Percentiles rank a stretch among this genome's conserved stretches.
Conservation (phyloP, 1,284 basidiomycete genomes). For the Earliella scabrosa region DNA sequence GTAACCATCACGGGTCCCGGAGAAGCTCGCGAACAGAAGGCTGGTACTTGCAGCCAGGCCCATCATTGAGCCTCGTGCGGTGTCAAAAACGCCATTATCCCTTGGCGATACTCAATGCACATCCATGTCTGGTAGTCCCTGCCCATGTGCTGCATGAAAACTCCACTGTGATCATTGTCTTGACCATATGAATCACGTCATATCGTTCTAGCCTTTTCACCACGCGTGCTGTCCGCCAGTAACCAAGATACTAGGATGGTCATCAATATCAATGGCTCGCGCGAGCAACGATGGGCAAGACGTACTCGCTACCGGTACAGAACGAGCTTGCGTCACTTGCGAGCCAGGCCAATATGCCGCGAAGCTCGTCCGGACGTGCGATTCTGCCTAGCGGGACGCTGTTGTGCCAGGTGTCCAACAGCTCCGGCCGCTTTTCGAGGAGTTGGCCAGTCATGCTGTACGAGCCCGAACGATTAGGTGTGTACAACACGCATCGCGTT, state of each 20-base stretch:
- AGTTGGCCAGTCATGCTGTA: slow-evolving; percentile 76
- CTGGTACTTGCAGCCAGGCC: too few species aligned
- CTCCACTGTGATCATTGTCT: too few species aligned
- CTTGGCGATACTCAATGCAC: too few species aligned
- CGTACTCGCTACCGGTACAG: slow-evolving; percentile 74
- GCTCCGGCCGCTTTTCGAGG: slow-evolving; percentile 68
- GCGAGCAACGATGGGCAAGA: neutral
- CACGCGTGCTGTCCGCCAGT: slow-evolving; percentile 73
- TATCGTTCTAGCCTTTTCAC: too few species aligned
- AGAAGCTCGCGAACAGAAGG: too few species aligned
- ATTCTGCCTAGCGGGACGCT: slow-evolving; percentile 76
- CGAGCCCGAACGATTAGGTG: slow-evolving; percentile 46
- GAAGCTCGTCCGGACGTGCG: slow-evolving; percentile 77
- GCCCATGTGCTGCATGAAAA: too few species aligned
- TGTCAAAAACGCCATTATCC: too few species aligned
- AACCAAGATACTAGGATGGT: slow-evolving; percentile 62
- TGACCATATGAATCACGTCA: too few species aligned
- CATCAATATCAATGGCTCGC: neutral
- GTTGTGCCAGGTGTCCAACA: slow-evolving; percentile 68
- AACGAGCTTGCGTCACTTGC: slow-evolving; percentile 78
- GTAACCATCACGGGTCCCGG: too few species aligned
- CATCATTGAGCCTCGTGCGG: too few species aligned
- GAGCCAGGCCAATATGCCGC: slow-evolving; percentile 75
- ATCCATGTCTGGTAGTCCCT: too few species aligned
- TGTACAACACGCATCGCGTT: too few species aligned